These are phyloP conservation scores for Leishmania aethiopica DNA, from an alignment of 208 protist genomes.

Conservation along the genomic window DNA sequence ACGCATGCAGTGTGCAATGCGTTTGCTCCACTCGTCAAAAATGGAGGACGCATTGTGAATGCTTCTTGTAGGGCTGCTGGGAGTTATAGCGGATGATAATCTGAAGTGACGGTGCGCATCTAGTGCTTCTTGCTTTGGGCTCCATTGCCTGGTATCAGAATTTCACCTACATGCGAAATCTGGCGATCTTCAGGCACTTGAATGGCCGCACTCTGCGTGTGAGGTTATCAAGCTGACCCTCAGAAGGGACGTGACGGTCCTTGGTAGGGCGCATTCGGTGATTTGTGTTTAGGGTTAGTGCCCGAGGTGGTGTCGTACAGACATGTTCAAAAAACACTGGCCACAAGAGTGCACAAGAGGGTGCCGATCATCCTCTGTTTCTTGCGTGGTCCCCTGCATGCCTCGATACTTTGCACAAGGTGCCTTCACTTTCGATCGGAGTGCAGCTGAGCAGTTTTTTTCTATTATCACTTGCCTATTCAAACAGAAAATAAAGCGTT, in stretches of 20 bases:
- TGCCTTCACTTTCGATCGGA: conserved; percentile 23
- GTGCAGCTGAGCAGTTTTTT: conserved; percentile 7
- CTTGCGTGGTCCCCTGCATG: conserved; percentile 27
- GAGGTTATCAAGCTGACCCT: conserved; percentile 47
- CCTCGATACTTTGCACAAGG: conserved; percentile 18
- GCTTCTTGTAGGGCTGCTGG: conserved; percentile 32
- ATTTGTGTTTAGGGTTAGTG: conserved; percentile 46
- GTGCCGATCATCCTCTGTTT: conserved; percentile 39
- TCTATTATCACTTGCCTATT: conserved; percentile 16
- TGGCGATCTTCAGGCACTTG: conserved; percentile 23
- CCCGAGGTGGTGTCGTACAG: conserved; percentile 39
- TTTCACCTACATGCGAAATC: conserved; percentile 28
- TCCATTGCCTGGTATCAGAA: conserved; percentile 33
- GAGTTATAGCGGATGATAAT: conserved; percentile 15
- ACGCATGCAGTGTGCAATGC: conserved; percentile 29
- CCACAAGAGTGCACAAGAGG: conserved; percentile 29
- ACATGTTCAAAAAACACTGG: conserved; percentile 27
- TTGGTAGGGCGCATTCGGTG: conserved; percentile 10
- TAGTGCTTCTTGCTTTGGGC: conserved; percentile 18
- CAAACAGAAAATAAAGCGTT: neutral
- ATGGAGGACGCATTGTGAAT: conserved; percentile 37
- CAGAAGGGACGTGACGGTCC: conserved; percentile 31
- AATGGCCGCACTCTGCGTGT: conserved; percentile 42
- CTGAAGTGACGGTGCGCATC: conserved; percentile 22
- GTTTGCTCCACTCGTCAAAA: conserved; percentile 36